phyloP scores from a whole-genome alignment of 2,329 filamentous ascomycete genomes.

The Arthrobotrys musiformis region DNA sequence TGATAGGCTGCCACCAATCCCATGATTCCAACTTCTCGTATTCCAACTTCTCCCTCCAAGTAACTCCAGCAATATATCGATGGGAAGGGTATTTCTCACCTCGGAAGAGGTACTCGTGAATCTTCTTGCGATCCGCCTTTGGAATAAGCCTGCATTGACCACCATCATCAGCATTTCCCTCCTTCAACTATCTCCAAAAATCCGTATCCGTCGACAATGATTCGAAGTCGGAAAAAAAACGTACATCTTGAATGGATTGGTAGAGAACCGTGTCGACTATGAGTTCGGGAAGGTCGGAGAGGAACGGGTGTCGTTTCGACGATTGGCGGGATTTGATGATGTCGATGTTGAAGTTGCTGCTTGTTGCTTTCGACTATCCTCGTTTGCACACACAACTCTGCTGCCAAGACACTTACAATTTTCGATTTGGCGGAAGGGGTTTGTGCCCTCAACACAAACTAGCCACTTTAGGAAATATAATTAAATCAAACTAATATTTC shows the following conservation, averaged over 20 bases:
- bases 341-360: slow-evolving; percentile 46
- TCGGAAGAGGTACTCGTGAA: slow-evolving; percentile 99
- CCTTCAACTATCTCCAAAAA: slow-evolving; percentile 12
- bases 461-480: slow-evolving; percentile 19
- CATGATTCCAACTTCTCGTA: background rate
- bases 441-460: slow-evolving; percentile 45
- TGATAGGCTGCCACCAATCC: background rate
- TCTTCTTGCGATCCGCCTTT: slow-evolving; percentile 99
- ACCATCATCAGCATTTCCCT: slow-evolving; percentile 57
- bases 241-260: slow-evolving; percentile 55
- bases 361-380: slow-evolving; percentile 32
- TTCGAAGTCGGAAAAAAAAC: slow-evolving; percentile 29
- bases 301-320: slow-evolving; percentile 32
- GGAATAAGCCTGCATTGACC: slow-evolving; percentile 82
- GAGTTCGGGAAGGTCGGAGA: slow-evolving; percentile 37
- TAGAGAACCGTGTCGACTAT: slow-evolving; percentile 39
- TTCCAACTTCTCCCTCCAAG: background rate
- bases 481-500: slow-evolving; percentile 19
- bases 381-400: slow-evolving; percentile 51
- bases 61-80: slow-evolving; percentile 9
- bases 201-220: slow-evolving; percentile 5
- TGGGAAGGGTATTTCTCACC: slow-evolving; percentile 66
- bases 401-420: slow-evolving; percentile 41
- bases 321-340: slow-evolving; percentile 37
- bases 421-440: slow-evolving; percentile 54